Conservation (phyloP, 1,139 yeast genomes). For the Candida sp. region DNA sequence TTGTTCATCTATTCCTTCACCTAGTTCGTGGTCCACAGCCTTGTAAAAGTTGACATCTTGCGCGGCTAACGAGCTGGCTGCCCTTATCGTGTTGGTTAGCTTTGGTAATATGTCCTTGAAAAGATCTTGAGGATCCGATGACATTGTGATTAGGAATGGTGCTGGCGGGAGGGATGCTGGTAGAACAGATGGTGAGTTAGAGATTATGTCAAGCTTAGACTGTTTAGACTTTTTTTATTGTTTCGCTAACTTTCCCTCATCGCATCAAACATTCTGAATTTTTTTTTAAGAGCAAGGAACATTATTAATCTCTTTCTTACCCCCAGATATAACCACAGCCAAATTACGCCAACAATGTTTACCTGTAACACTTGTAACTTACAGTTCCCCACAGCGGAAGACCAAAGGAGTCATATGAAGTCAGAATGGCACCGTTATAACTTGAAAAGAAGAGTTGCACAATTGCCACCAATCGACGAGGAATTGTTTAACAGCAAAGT, state of each 20-base stretch:
- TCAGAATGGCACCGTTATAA: slow-evolving; percentile 81
- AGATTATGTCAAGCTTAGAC: background rate
- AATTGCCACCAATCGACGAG: slow-evolving; percentile 59
- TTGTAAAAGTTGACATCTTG: slow-evolving; percentile 81
- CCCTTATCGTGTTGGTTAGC: slow-evolving; percentile 62
- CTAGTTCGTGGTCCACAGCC: slow-evolving; percentile 62
- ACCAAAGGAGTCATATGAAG: slow-evolving; percentile 54
- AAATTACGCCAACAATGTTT: slow-evolving; percentile 23
- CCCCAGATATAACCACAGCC: too few relatives aligned
- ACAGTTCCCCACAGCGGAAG: slow-evolving; percentile 41
- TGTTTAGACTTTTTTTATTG: slow-evolving; percentile 1
- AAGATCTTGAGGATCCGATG: slow-evolving; percentile 12
- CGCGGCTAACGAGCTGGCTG: slow-evolving; percentile 74
- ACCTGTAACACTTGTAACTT: slow-evolving; percentile 52
- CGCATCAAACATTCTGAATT: background rate
- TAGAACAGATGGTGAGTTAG: background rate
- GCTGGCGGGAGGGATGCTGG: background rate
- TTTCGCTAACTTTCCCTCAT: slow-evolving; percentile 2
- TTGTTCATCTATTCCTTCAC: slow-evolving; percentile 43
- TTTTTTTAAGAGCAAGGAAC: background rate
- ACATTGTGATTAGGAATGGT: slow-evolving; percentile 6
- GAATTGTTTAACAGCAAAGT: slow-evolving; percentile 51
- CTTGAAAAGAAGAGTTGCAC: slow-evolving; percentile 63
- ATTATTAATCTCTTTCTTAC: too few relatives aligned
- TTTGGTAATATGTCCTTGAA: slow-evolving; percentile 38